These are phyloP conservation scores for Fusarium nematophilum DNA, from an alignment of 2,329 filamentous ascomycete genomes.

Conservation along the genomic window DNA sequence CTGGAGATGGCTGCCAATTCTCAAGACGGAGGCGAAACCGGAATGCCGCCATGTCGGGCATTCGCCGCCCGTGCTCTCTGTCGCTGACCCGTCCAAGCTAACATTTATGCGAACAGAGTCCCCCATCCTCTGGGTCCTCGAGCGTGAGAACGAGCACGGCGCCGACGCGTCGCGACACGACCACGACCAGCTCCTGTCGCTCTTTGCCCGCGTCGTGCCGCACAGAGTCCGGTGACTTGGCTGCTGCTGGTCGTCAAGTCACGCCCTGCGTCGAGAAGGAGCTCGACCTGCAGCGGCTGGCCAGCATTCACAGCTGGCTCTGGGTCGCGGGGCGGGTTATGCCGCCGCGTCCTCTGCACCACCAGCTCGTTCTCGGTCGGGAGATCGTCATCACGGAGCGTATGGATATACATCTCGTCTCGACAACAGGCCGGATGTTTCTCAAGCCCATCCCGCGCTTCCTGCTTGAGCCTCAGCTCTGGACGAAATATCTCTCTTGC, in stretches of 20 bases:
- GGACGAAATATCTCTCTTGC: slow-evolving; percentile 30
- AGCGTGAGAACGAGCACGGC: background rate
- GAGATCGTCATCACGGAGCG: slow-evolving; percentile 4
- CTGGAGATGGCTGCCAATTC: too few relatives aligned
- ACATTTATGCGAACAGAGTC: background rate
- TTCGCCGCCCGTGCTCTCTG: background rate
- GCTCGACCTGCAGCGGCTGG: background rate
- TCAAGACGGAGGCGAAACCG: too few relatives aligned
- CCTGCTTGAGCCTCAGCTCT: slow-evolving; percentile 43
- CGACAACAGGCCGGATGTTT: slow-evolving; percentile 41
- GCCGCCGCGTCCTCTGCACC: background rate
- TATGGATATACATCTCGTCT: slow-evolving; percentile 49
- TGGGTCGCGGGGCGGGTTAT: background rate
- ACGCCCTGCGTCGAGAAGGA: background rate
- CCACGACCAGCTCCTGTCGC: background rate
- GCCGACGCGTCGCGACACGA: background rate
- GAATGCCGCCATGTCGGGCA: background rate
- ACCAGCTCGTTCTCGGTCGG: background rate
- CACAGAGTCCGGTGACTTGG: background rate
- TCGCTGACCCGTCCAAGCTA: background rate
- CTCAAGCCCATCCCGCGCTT: slow-evolving; percentile 51
- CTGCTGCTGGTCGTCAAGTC: background rate
- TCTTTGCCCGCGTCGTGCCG: background rate
- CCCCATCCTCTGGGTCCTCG: background rate
- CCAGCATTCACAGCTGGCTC: background rate